Evolutionary conservation across 257 asterid species (phyloP).

Genomic region (Linderniella brevidens): DNA sequence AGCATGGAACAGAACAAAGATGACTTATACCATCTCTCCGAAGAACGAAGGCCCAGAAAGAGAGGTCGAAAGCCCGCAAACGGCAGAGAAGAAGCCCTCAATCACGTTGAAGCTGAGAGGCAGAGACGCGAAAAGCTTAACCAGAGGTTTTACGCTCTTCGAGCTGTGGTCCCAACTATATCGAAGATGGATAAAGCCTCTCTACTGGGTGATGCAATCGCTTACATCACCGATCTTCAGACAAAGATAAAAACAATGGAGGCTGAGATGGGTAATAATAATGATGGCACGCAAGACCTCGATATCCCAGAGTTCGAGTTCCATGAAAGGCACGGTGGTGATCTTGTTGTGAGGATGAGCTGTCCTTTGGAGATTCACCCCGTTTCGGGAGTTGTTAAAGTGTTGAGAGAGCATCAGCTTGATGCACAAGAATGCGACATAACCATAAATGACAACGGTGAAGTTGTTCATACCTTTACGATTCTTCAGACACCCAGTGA

Average conservation of each 20-base stretch:
- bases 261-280: constrained; percentile 27
- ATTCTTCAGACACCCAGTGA: constrained; percentile 45
- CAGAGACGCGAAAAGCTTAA: constrained; percentile 80
- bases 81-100: constrained; percentile 79
- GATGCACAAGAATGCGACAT: constrained; percentile 38
- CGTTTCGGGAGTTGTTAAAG: constrained; percentile 44
- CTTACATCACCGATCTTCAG: constrained; percentile 87
- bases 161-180: constrained; percentile 86
- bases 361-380: constrained; percentile 71
- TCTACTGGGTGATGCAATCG: constrained; percentile 80
- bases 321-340: constrained; percentile 50
- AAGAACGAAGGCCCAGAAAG: constrained; percentile 61
- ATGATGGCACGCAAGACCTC: constrained; percentile 12
- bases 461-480: constrained; percentile 65
- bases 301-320: constrained; percentile 43
- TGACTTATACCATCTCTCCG: constrained; percentile 9
- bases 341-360: constrained; percentile 45
- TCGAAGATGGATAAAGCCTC: constrained; percentile 98
- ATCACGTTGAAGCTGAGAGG: constrained; percentile 94
- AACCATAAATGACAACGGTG: constrained; percentile 37
- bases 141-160: constrained; percentile 71
- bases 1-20: constrained; percentile 32
- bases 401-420: constrained; percentile 56
- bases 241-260: constrained; percentile 69
- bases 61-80: constrained; percentile 91